Conservation (phyloP, 805 yeast genomes). For the Ogataea degrootiae region DNA sequence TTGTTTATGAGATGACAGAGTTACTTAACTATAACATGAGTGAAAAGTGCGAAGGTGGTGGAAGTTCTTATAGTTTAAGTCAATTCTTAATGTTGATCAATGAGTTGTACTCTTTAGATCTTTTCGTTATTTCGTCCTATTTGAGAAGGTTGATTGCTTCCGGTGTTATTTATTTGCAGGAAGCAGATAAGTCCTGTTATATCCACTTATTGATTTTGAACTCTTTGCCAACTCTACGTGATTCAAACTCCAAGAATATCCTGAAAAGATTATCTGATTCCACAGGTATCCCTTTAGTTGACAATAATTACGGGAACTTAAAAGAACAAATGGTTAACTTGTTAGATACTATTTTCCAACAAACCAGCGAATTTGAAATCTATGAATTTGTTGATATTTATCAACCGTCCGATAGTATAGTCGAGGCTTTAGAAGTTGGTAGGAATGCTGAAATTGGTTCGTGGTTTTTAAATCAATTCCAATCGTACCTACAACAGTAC, state of each 20-base stretch:
- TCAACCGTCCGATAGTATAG: conserved; percentile 2
- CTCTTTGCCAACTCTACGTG: conserved; percentile 51
- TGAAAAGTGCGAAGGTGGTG: not conserved
- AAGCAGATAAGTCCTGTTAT: conserved; percentile 44
- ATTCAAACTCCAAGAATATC: conserved; percentile 31
- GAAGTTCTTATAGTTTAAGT: conserved; percentile 16
- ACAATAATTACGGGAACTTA: conserved; percentile 5
- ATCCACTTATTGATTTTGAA: conserved; percentile 54
- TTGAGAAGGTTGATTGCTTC: conserved; percentile 78
- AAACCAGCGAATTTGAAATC: not conserved
- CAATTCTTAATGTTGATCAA: conserved; percentile 44
- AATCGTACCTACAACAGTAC: not conserved
- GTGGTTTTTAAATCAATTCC: conserved; percentile 10
- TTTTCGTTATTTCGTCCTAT: conserved; percentile 61
- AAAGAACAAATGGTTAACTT: conserved; percentile 7
- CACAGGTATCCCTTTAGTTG: conserved; percentile 16
- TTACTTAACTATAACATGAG: conserved; percentile 19
- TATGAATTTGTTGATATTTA: conserved; percentile 12
- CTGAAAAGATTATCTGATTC: conserved; percentile 25
- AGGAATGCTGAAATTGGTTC: conserved; percentile 4
- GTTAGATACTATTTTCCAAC: conserved; percentile 2
- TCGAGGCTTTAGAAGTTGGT: conserved; percentile 14
- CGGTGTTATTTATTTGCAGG: conserved; percentile 66
- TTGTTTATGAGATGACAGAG: conserved; percentile 28
- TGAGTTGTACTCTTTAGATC: conserved; percentile 42